These are phyloP conservation scores for Monosporascus sp. DNA, from an alignment of 2,329 filamentous ascomycete genomes.

Conservation along the genomic window DNA sequence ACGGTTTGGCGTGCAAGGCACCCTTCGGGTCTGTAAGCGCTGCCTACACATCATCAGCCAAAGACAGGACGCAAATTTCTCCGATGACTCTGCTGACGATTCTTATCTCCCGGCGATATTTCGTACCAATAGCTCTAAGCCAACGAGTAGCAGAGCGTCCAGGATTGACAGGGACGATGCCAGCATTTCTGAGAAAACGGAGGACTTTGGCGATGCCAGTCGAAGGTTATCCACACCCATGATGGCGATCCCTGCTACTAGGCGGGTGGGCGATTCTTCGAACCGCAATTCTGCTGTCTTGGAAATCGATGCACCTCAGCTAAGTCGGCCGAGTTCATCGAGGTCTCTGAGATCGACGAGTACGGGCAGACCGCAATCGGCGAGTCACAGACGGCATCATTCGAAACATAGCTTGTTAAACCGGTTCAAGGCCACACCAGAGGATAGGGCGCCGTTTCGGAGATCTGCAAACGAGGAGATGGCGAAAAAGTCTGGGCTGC, in stretches of 20 bases:
- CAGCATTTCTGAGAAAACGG: constrained; percentile 36
- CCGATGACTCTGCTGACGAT: constrained; percentile 79
- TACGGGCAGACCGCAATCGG: constrained; percentile 67
- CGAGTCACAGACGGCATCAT: constrained; percentile 75
- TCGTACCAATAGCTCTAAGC: constrained; percentile 46
- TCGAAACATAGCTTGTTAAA: constrained; percentile 82
- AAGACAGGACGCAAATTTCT: constrained; percentile 78
- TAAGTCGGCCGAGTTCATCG: constrained; percentile 89
- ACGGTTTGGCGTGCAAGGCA: constrained; percentile 80
- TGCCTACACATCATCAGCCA: constrained; percentile 89
- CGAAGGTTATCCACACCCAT: constrained; percentile 60
- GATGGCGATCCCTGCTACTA: constrained; percentile 65
- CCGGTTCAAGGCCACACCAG: constrained; percentile 64
- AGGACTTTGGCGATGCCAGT: constrained; percentile 39
- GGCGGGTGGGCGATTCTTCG: constrained; percentile 64
- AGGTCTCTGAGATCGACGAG: constrained; percentile 76
- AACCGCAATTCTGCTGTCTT: constrained; percentile 84
- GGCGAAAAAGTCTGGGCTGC: constrained; percentile 60
- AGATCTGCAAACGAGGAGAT: constrained; percentile 63
- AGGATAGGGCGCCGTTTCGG: constrained; percentile 85
- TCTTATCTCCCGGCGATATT: constrained; percentile 62
- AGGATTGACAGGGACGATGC: constrained; percentile 35
- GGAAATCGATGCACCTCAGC: constrained; percentile 79
- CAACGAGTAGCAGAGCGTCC: constrained; percentile 27
- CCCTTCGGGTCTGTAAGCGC: constrained; percentile 83